A percentile compares a stretch with the other conserved stretches of the same genome.
These are phyloP conservation scores for Brettanomyces nanus DNA, from an alignment of 805 yeast species.

Conservation along the genomic window DNA sequence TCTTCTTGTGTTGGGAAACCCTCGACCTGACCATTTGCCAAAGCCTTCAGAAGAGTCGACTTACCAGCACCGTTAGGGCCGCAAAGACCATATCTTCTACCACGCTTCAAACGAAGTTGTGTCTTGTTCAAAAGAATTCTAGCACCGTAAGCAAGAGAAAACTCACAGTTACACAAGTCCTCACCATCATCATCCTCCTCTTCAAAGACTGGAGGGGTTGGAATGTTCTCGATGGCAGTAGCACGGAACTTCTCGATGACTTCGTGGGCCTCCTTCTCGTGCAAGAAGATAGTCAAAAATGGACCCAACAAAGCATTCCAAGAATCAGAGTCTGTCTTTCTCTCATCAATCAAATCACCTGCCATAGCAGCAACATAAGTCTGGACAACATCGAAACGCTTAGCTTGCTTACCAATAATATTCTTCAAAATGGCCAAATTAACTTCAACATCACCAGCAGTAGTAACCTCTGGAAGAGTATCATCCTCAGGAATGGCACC, in stretches of 20 bases:
- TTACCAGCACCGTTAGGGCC: slow-evolving; percentile 99
- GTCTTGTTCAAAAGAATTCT: slow-evolving; percentile 99
- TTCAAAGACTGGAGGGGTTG: slow-evolving; percentile 83
- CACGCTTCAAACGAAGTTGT: slow-evolving; percentile 97
- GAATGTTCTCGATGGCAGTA: slow-evolving; percentile 96
- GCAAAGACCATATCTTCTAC: slow-evolving; percentile 98
- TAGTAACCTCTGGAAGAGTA: slow-evolving; percentile 90
- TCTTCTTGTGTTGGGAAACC: slow-evolving; percentile 99
- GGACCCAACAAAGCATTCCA: slow-evolving; percentile 89
- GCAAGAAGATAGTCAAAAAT: slow-evolving; percentile 92
- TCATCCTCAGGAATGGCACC: slow-evolving; percentile 93
- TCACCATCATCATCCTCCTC: slow-evolving; percentile 98
- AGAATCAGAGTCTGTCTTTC: slow-evolving; percentile 83
- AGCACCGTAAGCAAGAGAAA: slow-evolving; percentile 99
- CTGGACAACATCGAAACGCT: slow-evolving; percentile 72
- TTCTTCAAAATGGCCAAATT: slow-evolving; percentile 75
- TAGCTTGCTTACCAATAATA: slow-evolving; percentile 59
- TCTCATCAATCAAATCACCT: slow-evolving; percentile 98
- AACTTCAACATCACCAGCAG: slow-evolving; percentile 94
- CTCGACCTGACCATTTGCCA: slow-evolving; percentile 96
- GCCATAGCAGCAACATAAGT: slow-evolving; percentile 91
- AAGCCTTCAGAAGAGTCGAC: slow-evolving; percentile 94
- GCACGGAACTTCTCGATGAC: slow-evolving; percentile 91
- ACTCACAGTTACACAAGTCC: slow-evolving; percentile 99
- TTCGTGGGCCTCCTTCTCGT: slow-evolving; percentile 85